Percentiles rank a stretch among this genome's conserved stretches.
phyloP scores from a whole-genome alignment of 495 filamentous ascomycete species.

The Astrocystis sublimbata region DNA sequence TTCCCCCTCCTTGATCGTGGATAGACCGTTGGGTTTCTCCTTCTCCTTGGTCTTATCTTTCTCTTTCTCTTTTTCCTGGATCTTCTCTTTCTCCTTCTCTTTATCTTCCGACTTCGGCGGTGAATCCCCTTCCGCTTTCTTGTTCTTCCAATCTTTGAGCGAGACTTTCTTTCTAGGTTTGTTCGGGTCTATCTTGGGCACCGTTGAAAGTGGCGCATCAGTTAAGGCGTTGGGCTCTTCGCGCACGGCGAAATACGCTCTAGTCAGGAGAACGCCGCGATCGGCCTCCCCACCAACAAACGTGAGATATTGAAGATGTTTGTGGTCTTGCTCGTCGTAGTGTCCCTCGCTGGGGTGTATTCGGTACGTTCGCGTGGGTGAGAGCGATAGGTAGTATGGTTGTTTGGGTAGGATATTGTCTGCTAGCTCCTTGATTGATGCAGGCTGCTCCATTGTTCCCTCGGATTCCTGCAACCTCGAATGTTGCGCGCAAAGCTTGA shows the following conservation, averaged over 20 bases:
- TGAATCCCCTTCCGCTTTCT: conserved; percentile 42
- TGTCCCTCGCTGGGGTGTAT: conserved; percentile 37
- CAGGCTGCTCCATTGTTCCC: conserved; percentile 53
- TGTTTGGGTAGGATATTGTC: conserved; percentile 44
- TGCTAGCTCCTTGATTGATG: conserved; percentile 43
- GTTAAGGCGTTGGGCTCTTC: conserved; percentile 34
- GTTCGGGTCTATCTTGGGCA: conserved; percentile 38
- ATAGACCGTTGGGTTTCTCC: conserved; percentile 13
- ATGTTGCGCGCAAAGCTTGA: conserved; percentile 31
- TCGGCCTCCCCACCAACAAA: conserved; percentile 44
- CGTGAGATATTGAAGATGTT: conserved; percentile 46
- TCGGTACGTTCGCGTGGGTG: conserved; percentile 38
- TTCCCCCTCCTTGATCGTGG: conserved; percentile 25
- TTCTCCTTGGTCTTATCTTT: too few species aligned
- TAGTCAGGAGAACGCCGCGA: conserved; percentile 48
- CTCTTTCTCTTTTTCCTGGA: too few species aligned
- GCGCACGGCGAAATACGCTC: conserved; percentile 44
- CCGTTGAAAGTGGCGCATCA: conserved; percentile 28
- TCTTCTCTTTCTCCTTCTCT: conserved; percentile 18
- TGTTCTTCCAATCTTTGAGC: conserved; percentile 50
- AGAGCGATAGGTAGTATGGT: conserved; percentile 47
- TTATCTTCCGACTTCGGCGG: conserved; percentile 29
- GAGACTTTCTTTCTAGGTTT: conserved; percentile 47
- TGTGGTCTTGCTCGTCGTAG: conserved; percentile 40
- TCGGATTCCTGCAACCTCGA: conserved; percentile 33